Base-by-base conservation (phyloP, 2,329 filamentous ascomycete species). In the Fusarium subtropicale region DNA sequence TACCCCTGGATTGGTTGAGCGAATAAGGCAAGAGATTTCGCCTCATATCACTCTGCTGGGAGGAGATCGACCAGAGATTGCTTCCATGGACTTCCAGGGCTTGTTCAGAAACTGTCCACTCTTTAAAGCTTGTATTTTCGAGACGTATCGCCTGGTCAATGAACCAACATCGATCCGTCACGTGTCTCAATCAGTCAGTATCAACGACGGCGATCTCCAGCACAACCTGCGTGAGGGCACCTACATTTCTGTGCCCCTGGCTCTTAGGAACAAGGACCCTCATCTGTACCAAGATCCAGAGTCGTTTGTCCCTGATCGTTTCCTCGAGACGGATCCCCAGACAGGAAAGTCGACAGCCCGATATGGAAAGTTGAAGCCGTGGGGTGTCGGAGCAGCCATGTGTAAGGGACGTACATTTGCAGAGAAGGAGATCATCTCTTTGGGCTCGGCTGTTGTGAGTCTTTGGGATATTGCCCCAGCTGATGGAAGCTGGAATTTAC, bases 351-450 rank as follows among this genome's bases (percentile, higher is more conserved):
- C 18, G 10, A 52, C 47, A 2, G 61, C 73, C 22, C 50, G 57
- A 26, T 75, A 75, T 18, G 69, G 73, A 26, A 64, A 58, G 18
- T 39, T 75, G 9, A 71, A 63, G 26, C 73, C 73, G 0, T 75
- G 68, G 73, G 73, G 73, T 8, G 20, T 60, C 4, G 73, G 73
- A 4, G 30, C 64, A 39, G 65, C 50, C 2, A 71, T 75, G 51
- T 75, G 71, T 26, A 75, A 74, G 52, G 73, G 73, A 2, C 61
- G 73, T 10, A 71, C 71, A 1, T 75, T 75, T 55, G 73, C 73
- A 2, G 73, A 74, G 8, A 75, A 72, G 22, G 69, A 74, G 30
- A 65, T 75, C 6, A 50, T 74, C 18, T 42, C 54, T 13, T 36
- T 69, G 7, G 56, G 55, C 2, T 68, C 68, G 11, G 58, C 68